Conservation (phyloP, 306 rosid species). For the Potentilla sterilis region DNA sequence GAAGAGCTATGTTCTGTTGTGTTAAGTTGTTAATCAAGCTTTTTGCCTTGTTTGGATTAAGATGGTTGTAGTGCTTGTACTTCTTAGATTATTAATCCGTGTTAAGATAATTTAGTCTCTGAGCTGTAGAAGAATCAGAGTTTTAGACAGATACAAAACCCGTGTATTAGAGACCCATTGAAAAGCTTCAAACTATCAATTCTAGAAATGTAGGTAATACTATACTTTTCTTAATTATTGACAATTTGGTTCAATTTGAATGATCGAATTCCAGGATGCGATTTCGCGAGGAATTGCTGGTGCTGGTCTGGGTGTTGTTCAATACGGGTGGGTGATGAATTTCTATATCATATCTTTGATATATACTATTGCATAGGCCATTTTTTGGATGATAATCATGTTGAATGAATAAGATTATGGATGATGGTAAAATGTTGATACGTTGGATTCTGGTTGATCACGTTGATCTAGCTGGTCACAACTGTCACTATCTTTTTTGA, state of each 20-base stretch:
- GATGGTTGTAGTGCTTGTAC: neutral
- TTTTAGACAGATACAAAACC: neutral
- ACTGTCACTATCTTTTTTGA: neutral
- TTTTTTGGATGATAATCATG: slow-evolving; percentile 12
- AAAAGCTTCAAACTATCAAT: neutral
- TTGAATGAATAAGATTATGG: neutral
- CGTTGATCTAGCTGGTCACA: neutral
- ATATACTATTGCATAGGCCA: slow-evolving; percentile 7
- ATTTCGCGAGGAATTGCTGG: slow-evolving; percentile 73
- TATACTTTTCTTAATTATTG: slow-evolving; percentile 20
- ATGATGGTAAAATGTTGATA: neutral
- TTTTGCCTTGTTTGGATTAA: neutral
- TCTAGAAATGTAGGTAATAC: neutral
- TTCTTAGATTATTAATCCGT: neutral
- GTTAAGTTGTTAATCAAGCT: neutral
- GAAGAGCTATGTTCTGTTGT: neutral
- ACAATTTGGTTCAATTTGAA: slow-evolving; percentile 28
- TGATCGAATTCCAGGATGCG: slow-evolving; percentile 66
- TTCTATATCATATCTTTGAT: slow-evolving; percentile 5
- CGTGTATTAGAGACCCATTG: neutral
- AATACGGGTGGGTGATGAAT: slow-evolving; percentile 71
- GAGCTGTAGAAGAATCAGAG: neutral
- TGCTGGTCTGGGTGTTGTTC: slow-evolving; percentile 82
- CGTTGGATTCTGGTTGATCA: neutral
- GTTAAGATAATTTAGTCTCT: neutral